phyloP scores from a whole-genome alignment of 805 yeast species.

The Starmera quercuum region DNA sequence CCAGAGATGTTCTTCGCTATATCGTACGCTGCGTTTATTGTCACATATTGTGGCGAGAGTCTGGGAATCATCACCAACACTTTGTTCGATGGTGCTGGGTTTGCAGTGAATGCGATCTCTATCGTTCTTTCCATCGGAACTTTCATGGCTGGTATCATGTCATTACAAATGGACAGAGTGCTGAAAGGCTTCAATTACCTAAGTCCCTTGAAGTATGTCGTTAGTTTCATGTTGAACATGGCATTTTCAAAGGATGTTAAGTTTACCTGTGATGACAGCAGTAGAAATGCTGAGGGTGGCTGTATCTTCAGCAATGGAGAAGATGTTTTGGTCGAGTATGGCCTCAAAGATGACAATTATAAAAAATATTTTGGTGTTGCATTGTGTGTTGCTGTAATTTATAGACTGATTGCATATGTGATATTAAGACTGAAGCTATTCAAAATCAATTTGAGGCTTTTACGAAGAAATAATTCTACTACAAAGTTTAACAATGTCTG shows the following conservation, averaged over 20 bases:
- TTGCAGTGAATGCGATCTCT: constrained; percentile 70
- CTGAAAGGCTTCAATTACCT: constrained; percentile 65
- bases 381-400: constrained; percentile 31
- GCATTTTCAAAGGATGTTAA: constrained; percentile 36
- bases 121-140: constrained; percentile 62
- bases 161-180: constrained; percentile 65
- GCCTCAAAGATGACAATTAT: constrained; percentile 22
- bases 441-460: constrained; percentile 13
- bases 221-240: constrained; percentile 44
- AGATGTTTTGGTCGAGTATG: constrained; percentile 45
- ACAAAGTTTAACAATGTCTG: no score
- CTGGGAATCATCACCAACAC: constrained; percentile 78
- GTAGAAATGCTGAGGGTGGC: constrained; percentile 26
- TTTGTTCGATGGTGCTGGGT: constrained; percentile 64
- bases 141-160: constrained; percentile 80
- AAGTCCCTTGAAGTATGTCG: constrained; percentile 74
- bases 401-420: constrained; percentile 31
- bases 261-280: constrained; percentile 37
- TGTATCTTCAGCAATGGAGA: constrained; percentile 49
- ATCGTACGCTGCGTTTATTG: constrained; percentile 43
- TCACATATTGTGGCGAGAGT: constrained; percentile 74
- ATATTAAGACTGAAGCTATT: constrained; percentile 11
- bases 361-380: constrained; percentile 29
- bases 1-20: constrained; percentile 60
- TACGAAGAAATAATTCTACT: background rate